These are phyloP conservation scores for Candida albicans DNA, from an alignment of 1,139 yeast species.

Conservation along the genomic window DNA sequence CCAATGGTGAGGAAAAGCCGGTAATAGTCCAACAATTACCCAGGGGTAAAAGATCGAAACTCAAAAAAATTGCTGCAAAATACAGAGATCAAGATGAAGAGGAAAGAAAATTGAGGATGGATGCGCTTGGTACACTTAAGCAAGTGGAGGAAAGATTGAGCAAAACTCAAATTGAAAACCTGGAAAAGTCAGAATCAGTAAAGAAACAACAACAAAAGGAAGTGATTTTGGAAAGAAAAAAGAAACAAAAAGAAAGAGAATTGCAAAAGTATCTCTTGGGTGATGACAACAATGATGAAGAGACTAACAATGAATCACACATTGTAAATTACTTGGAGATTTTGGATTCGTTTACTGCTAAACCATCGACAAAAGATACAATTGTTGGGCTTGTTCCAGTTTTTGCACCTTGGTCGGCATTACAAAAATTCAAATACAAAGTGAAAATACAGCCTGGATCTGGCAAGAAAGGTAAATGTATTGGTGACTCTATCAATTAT, in stretches of 20 bases:
- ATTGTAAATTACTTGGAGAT: constrained; percentile 37
- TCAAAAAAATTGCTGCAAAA: constrained; percentile 78
- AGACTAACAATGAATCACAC: constrained; percentile 22
- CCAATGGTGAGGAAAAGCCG: constrained; percentile 11
- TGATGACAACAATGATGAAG: constrained; percentile 33
- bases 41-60: constrained; percentile 82
- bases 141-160: constrained; percentile 50
- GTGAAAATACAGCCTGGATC: constrained; percentile 85
- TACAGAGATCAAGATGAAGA: constrained; percentile 93
- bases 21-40: constrained; percentile 38
- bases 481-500: constrained; percentile 63
- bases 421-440: constrained; percentile 75
- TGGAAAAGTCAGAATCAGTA: constrained; percentile 30
- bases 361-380: constrained; percentile 45
- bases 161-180: constrained; percentile 24
- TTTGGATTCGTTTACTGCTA: constrained; percentile 40
- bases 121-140: constrained; percentile 79
- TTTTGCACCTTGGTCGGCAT: constrained; percentile 89
- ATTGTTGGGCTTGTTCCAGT: constrained; percentile 71
- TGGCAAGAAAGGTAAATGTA: constrained; percentile 85
- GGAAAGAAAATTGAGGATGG: constrained; percentile 71
- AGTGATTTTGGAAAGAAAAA: constrained; percentile 35
- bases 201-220: constrained; percentile 21
- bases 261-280: constrained; percentile 46
- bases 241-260: constrained; percentile 52